Evolutionary conservation across 306 rosid species (phyloP).

Genomic region (Lathyrus oleraceus): DNA sequence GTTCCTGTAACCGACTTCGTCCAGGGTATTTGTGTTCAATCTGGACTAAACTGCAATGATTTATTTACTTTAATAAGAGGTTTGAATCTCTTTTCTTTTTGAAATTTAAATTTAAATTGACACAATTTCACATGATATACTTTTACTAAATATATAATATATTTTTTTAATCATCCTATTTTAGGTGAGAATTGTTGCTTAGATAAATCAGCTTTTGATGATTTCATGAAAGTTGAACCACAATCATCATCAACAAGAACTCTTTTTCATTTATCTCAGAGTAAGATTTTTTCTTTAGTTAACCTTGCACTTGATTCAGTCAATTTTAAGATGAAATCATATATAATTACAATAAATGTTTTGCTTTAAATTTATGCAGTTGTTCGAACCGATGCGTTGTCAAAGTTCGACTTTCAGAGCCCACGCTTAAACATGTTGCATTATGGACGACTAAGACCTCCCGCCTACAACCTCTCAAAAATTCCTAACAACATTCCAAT

Average conservation of each 20-base stretch:
- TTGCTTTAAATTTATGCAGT: conserved; percentile 36
- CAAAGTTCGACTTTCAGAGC: conserved; percentile 55
- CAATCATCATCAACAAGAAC: conserved; percentile 69
- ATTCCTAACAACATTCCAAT: conserved; percentile 64
- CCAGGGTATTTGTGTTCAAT: conserved; percentile 41
- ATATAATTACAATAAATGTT: neutral
- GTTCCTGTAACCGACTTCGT: conserved; percentile 6
- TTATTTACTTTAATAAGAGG: conserved; percentile 50
- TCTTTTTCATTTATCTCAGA: conserved; percentile 69
- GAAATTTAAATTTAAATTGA: neutral
- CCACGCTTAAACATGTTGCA: conserved; percentile 25
- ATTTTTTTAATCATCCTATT: neutral
- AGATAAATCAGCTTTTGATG: conserved; percentile 45
- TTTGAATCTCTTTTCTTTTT: neutral
- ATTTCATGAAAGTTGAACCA: conserved; percentile 50
- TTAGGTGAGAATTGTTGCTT: conserved; percentile 75
- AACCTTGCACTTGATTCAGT: too few relatives aligned
- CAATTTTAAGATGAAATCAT: too few relatives aligned
- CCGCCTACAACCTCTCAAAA: conserved; percentile 61
- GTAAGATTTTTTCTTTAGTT: conserved; percentile 38
- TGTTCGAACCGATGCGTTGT: conserved; percentile 38
- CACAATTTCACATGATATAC: neutral
- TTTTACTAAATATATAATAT: neutral
- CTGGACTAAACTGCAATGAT: conserved; percentile 52
- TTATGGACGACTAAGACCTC: conserved; percentile 52